phyloP scores from a whole-genome alignment of 2,329 filamentous ascomycete species.

The Colletotrichum navitas region DNA sequence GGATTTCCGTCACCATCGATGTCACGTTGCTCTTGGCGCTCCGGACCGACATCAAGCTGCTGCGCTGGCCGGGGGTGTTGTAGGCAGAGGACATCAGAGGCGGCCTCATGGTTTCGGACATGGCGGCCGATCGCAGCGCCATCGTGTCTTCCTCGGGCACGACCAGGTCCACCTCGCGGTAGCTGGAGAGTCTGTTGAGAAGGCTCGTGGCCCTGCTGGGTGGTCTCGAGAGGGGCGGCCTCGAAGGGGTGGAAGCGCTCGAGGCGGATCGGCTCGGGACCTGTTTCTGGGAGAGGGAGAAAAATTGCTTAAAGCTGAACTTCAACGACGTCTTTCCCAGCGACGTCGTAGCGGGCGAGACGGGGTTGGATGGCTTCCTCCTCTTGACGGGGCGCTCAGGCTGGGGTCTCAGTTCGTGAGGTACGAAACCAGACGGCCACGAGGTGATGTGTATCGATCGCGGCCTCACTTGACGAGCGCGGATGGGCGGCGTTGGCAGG shows the following conservation, averaged over 20 bases:
- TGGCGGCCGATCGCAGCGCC: slow-evolving; percentile 41
- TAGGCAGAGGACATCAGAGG: slow-evolving; percentile 43
- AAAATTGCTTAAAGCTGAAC: slow-evolving; percentile 39
- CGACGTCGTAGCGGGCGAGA: slow-evolving; percentile 28
- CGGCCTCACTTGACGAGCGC: slow-evolving; percentile 54
- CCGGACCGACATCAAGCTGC: slow-evolving; percentile 64
- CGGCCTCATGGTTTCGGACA: slow-evolving; percentile 39
- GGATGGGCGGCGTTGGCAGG: slow-evolving; percentile 55
- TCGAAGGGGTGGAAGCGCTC: slow-evolving; percentile 33
- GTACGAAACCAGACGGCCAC: slow-evolving; percentile 58
- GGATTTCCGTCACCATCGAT: slow-evolving; percentile 65
- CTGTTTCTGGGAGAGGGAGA: slow-evolving; percentile 38
- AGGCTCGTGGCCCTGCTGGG: slow-evolving; percentile 37
- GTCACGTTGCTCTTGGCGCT: slow-evolving; percentile 64
- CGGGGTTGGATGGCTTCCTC: slow-evolving; percentile 44
- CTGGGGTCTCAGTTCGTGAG: slow-evolving; percentile 57
- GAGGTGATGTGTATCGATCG: slow-evolving; percentile 59
- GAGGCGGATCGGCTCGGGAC: slow-evolving; percentile 34
- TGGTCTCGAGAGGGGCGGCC: slow-evolving; percentile 21
- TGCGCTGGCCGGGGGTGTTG: slow-evolving; percentile 54
- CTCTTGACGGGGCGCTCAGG: slow-evolving; percentile 53
- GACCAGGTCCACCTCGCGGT: slow-evolving; percentile 35
- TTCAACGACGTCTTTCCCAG: slow-evolving; percentile 41
- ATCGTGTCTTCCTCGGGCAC: slow-evolving; percentile 42
- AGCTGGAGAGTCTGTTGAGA: slow-evolving; percentile 34